Conservation (phyloP, 1,284 basidiomycete species). For the Malassezia sympodialis region DNA sequence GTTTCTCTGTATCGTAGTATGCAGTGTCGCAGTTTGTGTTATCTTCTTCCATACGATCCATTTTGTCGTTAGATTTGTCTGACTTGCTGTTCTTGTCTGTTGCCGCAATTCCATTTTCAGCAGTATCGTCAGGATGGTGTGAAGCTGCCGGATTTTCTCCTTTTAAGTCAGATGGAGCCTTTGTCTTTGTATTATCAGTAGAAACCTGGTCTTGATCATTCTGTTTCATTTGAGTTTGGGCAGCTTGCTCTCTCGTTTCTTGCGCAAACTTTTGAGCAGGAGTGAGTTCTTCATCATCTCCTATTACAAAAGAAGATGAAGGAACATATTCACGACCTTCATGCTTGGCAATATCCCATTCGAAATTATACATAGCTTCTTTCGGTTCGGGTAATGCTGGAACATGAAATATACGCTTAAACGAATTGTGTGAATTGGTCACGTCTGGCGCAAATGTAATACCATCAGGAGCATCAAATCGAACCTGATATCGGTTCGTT, state of each 20-base stretch:
- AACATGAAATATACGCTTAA: conserved; percentile 35
- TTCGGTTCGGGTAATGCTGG: conserved; percentile 18
- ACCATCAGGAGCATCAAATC: conserved; percentile 41
- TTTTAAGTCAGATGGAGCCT: not conserved
- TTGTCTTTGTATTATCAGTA: not conserved
- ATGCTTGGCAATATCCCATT: conserved; percentile 21
- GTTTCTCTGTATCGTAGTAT: not conserved
- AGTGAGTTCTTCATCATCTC: conserved; percentile 12
- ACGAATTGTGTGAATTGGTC: conserved; percentile 31
- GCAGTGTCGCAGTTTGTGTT: not conserved
- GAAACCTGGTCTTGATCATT: not conserved
- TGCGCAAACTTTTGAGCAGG: conserved; percentile 10
- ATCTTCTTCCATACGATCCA: not conserved
- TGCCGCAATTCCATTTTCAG: too few species aligned
- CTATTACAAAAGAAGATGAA: conserved; percentile 10
- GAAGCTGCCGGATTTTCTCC: not conserved
- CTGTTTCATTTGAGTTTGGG: not conserved
- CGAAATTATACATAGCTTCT: conserved; percentile 24
- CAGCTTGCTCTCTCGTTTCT: not conserved
- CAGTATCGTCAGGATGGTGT: not conserved
- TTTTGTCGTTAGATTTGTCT: not conserved
- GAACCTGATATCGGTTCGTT: conserved; percentile 19
- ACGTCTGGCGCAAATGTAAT: conserved; percentile 38
- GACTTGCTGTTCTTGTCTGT: not conserved
- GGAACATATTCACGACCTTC: conserved; percentile 1